A percentile compares a stretch with the other conserved stretches of the same genome.
phyloP scores from a whole-genome alignment of 2,329 filamentous ascomycete species.

The Colletotrichum sp. region DNA sequence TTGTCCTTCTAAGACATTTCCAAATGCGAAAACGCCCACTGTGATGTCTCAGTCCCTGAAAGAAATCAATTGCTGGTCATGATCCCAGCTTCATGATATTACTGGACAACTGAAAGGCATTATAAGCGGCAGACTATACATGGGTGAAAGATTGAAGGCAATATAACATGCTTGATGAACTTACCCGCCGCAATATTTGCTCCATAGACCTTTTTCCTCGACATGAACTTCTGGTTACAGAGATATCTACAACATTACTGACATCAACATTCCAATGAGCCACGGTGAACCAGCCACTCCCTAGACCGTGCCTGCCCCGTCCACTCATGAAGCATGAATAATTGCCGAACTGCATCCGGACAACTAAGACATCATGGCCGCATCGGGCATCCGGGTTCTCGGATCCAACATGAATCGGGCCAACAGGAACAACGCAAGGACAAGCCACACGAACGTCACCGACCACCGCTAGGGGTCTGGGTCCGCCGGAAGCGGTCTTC shows the following conservation, averaged over 20 bases:
- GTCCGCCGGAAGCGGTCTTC: background rate
- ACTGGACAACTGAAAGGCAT: background rate
- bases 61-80: background rate
- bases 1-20: background rate
- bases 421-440: background rate
- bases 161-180: background rate
- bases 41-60: background rate
- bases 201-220: background rate
- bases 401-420: background rate
- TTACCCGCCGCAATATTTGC: rapidly evolving
- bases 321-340: background rate
- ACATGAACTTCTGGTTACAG: background rate
- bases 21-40: background rate
- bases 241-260: background rate
- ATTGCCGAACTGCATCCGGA: background rate
- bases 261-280: background rate
- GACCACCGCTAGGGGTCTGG: background rate
- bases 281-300: background rate
- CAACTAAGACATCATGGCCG: background rate
- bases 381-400: background rate
- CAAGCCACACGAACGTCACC: background rate
- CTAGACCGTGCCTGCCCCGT: background rate
- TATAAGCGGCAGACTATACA: background rate
- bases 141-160: background rate
- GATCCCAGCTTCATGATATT: no score